Percentiles rank a stretch among this genome's conserved stretches.
phyloP scores from a whole-genome alignment of 169 alveolate genomes.

The Plasmodium falciparum region DNA sequence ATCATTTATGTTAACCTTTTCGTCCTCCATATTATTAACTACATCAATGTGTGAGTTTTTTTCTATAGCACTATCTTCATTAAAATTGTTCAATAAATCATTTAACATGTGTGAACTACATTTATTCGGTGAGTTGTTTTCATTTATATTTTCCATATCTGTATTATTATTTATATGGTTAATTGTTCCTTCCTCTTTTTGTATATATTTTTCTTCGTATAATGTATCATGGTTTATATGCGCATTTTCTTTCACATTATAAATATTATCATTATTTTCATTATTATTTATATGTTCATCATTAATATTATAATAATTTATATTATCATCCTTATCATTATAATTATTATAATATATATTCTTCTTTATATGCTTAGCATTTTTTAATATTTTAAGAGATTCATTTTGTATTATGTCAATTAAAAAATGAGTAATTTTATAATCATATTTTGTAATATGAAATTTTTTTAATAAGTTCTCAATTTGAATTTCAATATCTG shows the following conservation, averaged over 20 bases:
- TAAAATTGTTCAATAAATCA: no score
- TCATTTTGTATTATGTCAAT: constrained; percentile 76
- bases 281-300: no score
- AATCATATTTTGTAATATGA: constrained; percentile 66
- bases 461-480: constrained; percentile 54
- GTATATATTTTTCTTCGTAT: no score
- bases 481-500: constrained; percentile 60
- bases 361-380: constrained; percentile 45
- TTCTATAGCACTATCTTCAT: background rate
- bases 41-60: background rate
- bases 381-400: constrained; percentile 42
- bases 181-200: no score
- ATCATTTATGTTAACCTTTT: background rate
- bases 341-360: background rate
- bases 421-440: constrained; percentile 60
- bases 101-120: no score
- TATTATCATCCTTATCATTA: background rate
- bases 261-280: no score
- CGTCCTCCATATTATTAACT: background rate
- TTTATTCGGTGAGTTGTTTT: no score
- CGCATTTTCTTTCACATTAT: background rate
- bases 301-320: constrained; percentile 4
- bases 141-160: no score
- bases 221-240: background rate
- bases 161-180: no score